Evolutionary conservation across 352 stramenopile genomes (phyloP), one percentile per base, ranked within the genome.

Genomic region (Globisporangium nagaii): DNA sequence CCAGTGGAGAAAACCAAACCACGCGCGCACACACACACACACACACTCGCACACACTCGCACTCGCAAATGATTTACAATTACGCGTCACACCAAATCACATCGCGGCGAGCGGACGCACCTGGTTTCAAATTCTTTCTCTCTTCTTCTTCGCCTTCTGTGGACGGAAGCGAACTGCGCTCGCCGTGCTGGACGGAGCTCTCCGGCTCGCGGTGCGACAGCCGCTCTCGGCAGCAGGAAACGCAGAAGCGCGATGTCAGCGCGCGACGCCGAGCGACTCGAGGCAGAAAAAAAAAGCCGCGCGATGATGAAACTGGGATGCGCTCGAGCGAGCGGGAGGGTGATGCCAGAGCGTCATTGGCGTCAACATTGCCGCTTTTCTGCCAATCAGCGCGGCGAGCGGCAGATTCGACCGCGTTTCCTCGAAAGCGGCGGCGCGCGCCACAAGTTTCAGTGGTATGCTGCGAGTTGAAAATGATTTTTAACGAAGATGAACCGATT

Each of bases 101-200:
- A n/a, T n/a, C n/a, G n/a, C n/a, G n/a, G n/a, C n/a, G n/a, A 47
- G 12, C 22, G 7, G 25, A 36, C 43, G 27, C 25, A 49, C 43
- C 43, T 49, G 25, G 17, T 49, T 49, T 49, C 43, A 49, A 49
- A 36, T 36, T 49, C 19, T 17, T 34, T 48, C n/a, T n/a, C n/a
- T n/a, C n/a, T n/a, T n/a, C n/a, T n/a, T 8, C 41, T 32, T 35
- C 11, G 39, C 43, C 15, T 13, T 49, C 42, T 41, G n/a, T 22
- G 37, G 37, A 27, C 37, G 37, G 7, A n/a, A 12, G 1, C n/a
- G 37, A n/a, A n/a, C n/a, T n/a, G n/a, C n/a, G n/a, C n/a, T n/a
- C n/a, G n/a, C n/a, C n/a, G n/a, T n/a, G n/a, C n/a, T n/a, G n/a
- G n/a, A n/a, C n/a, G n/a, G n/a, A n/a, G n/a, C n/a, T n/a, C n/a